These are phyloP conservation scores for Amoebophrya sp. DNA, from an alignment of 169 alveolate species.

Conservation along the genomic window DNA sequence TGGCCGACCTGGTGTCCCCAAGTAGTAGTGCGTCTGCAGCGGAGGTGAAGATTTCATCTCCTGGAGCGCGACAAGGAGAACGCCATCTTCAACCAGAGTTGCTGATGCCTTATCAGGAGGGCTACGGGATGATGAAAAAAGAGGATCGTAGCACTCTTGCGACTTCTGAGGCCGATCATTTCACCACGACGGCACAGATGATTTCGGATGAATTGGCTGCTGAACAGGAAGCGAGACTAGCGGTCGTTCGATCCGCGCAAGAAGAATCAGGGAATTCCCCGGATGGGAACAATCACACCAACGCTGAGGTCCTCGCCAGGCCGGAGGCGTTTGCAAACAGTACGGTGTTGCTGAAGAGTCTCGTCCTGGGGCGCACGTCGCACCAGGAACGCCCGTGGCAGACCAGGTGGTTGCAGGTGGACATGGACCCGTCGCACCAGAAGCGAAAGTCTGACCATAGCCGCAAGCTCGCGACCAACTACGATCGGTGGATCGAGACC, in stretches of 20 bases:
- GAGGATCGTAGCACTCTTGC: too few species aligned
- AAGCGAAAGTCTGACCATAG: neutral
- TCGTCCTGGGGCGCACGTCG: neutral
- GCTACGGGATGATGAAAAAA: too few species aligned
- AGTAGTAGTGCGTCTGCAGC: neutral
- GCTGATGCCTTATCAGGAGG: neutral
- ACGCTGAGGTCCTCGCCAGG: neutral
- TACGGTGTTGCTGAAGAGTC: neutral
- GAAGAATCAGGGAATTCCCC: too few species aligned
- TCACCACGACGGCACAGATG: neutral
- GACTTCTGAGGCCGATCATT: neutral
- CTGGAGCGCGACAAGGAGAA: too few species aligned
- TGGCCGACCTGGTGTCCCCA: neutral
- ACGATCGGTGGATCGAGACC: neutral
- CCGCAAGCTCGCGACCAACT: neutral
- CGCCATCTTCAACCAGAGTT: too few species aligned
- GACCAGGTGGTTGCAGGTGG: neutral
- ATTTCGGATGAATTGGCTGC: too few species aligned
- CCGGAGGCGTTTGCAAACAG: neutral
- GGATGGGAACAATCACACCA: neutral
- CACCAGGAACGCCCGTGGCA: neutral
- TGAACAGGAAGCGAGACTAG: too few species aligned
- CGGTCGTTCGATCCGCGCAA: too few species aligned
- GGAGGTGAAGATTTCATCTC: too few species aligned
- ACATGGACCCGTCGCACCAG: neutral